Conservation (phyloP, 345 rosid genomes). For the Dipteronia dyeriana region DNA sequence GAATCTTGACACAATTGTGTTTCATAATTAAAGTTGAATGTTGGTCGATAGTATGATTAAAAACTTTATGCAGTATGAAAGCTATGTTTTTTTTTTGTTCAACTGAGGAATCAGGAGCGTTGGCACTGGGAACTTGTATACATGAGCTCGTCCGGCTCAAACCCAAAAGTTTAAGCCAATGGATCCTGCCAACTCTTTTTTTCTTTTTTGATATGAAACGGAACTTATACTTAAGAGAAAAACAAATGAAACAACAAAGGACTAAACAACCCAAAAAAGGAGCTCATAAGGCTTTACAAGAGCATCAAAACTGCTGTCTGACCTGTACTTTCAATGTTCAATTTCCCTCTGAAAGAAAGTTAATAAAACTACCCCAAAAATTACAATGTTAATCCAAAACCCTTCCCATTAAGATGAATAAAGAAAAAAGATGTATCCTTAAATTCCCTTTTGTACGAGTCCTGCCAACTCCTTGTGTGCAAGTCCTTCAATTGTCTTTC, state of each 20-base stretch:
- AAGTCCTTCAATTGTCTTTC: not conserved
- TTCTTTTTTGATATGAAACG: too few relatives aligned
- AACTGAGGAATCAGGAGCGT: not conserved
- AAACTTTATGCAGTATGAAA: not conserved
- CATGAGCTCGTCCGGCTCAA: not conserved
- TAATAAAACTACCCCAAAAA: not conserved
- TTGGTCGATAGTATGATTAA: not conserved
- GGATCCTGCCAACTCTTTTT: too few relatives aligned
- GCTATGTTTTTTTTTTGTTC: not conserved
- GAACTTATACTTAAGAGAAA: too few relatives aligned
- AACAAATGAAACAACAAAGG: too few relatives aligned
- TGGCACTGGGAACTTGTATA: not conserved
- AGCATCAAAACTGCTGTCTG: too few relatives aligned
- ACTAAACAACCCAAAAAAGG: too few relatives aligned
- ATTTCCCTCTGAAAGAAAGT: too few relatives aligned
- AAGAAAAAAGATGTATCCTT: not conserved
- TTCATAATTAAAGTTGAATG: conserved; percentile 12
- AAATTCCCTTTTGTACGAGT: not conserved
- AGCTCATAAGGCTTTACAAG: too few relatives aligned
- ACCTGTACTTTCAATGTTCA: too few relatives aligned
- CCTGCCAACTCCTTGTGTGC: not conserved
- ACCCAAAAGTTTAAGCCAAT: not conserved
- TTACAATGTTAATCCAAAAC: not conserved
- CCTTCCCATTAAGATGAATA: not conserved
- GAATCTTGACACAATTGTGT: conserved; percentile 5